Conservation (phyloP, 2,329 filamentous ascomycete genomes). For the Epichloe gansuensis region DNA sequence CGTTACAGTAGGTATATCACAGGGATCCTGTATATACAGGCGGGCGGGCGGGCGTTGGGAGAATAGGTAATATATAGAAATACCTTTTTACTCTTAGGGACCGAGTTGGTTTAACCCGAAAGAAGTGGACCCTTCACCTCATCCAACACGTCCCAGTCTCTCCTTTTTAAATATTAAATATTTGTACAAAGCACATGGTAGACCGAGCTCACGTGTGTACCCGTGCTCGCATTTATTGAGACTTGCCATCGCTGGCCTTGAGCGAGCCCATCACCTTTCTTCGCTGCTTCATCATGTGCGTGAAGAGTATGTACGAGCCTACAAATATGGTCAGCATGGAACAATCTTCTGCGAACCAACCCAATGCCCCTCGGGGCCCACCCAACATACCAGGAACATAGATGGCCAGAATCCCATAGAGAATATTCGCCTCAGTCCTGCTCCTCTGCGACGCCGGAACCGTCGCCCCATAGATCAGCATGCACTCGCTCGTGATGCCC, state of each 20-base stretch:
- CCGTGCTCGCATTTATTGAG: conserved; percentile 18
- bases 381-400: conserved; percentile 66
- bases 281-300: conserved; percentile 89
- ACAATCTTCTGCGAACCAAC: no score
- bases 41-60: no score
- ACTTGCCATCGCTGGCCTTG: conserved; percentile 34
- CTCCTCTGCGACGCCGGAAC: conserved; percentile 37
- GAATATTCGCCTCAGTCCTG: conserved; percentile 41
- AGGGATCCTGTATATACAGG: no score
- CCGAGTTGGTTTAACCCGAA: no score
- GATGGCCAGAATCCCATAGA: conserved; percentile 55
- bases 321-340: not conserved
- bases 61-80: no score
- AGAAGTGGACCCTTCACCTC: no score
- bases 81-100: no score
- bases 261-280: conserved; percentile 62
- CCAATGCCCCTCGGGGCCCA: no score
- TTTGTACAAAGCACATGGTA: not conserved
- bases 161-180: no score
- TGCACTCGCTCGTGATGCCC: conserved; percentile 80
- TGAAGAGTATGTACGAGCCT: conserved; percentile 75
- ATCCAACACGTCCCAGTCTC: no score
- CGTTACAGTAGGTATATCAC: no score
- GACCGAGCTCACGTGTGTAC: not conserved
- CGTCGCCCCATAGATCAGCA: conserved; percentile 61